Evolutionary conservation across 2,329 filamentous ascomycete genomes (phyloP), one percentile per base, ranked within the genome.

Genomic region (Fusarium dlaminii): DNA sequence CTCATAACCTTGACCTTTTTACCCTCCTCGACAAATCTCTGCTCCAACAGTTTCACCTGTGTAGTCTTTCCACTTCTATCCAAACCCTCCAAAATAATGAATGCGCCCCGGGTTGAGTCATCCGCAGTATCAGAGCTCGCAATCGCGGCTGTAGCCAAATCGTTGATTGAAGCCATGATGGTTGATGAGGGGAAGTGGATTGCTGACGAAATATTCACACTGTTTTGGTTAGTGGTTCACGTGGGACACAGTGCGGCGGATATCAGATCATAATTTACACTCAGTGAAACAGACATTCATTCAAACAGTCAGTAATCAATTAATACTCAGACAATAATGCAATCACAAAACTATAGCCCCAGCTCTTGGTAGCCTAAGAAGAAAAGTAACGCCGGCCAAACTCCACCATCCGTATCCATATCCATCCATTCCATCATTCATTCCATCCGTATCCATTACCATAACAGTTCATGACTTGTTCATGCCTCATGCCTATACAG

Each of bases 41-140:
- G 82, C 82, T 88, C 87, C 57, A 98, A 85, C 51, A 90, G 84
- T 78, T 91, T 88, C 76, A 94, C 95, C 87, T 98, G 95, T 39
- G 95, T 97, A 29, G 94, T 96, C 87, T 98, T 98, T 63, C 95
- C 95, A 48, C 95, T 94, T 73, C 94, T 90, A 79, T 98, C 95
- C 70, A 98, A 87, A 5, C 95, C 95, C 84, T 98, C 95, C 63
- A 98, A 90, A 9, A 96, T 93, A 60, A 98, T 89, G 37, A 98
- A 89, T 18, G 91, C 90, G 52, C 95, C 95, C 40, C 77, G 62
- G 22, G 36, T 54, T 37, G 70, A 43, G 8, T 51, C 56, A 63
- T 68, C 56, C 10, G 56, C 58, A 18, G 39, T n/a, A 36, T 48
- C 34, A 27, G 63, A 56, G 22, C 82, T 82, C 49, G 84, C 84